Base-by-base conservation (phyloP, 2,329 filamentous ascomycete genomes). In the Venturia aucupariae region DNA sequence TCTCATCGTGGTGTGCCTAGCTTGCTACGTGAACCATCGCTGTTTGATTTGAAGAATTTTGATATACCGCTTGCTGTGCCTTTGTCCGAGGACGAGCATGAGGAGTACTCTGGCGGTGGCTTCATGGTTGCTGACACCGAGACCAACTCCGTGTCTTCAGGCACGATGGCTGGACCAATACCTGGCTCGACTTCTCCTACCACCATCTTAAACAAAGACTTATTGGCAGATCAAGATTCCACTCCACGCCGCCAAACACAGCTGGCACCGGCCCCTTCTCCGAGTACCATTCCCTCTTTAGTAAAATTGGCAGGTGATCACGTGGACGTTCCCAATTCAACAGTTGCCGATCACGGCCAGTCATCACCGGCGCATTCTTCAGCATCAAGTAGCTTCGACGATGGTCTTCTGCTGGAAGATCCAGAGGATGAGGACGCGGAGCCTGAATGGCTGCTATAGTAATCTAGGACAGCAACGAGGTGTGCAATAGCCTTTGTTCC, bases 371-470 rank as follows among this genome's bases (percentile, higher is more conserved):
- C 27, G 59, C 6, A 15, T 11, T 61, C 38, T 4, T 69, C 71
- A 7, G 71, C 70, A 4, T 68, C 69, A 54, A 72, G 77, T 60
- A 72, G 74, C 22, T 80, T 84, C 44, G 62, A 65, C 0, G 80
- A 78, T 0, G 85, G 82, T 5, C 70, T 86, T 59, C 73, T 84
- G 8, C 83, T 84, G 1, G 81, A 87, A 68, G 85, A 87, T 68
- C 84, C 85, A 0, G 85, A 87, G 39, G 85, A 87, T 68, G 83
- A 86, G 61, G 84, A 87, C 70, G 84, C 84, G 2, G 84, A 87
- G 67, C 85, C 85, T 3, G 84, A 87, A 54, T 87, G 85, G 85
- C 71, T 87, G 42, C 41, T 51, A 3, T 46, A 61, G 35, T 22
- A 10, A 24, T 19, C 10, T 32, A 4, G 27, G 15, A 10, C 22